Evolutionary conservation across 2,329 filamentous ascomycete species (phyloP).

Genomic region (Phaeosphaeriaceae sp.): DNA sequence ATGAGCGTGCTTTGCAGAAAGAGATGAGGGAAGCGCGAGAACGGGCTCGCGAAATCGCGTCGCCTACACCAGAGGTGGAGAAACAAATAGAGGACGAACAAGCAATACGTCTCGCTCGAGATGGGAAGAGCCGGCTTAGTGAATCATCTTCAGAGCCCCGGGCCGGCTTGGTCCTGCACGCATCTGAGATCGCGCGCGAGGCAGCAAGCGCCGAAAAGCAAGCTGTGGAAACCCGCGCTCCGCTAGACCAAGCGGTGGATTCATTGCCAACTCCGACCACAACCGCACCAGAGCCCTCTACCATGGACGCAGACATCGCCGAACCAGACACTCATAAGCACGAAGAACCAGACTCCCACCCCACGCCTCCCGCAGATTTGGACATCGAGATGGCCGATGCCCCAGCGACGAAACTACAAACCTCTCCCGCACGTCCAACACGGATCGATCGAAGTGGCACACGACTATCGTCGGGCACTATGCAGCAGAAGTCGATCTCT

Average conservation of each 20-base stretch:
- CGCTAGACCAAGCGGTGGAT: slow-evolving; percentile 33
- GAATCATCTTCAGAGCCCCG: slow-evolving; percentile 22
- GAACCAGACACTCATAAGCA: slow-evolving; percentile 23
- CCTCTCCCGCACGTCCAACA: slow-evolving; percentile 32
- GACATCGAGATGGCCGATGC: slow-evolving; percentile 45
- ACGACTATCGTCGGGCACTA: slow-evolving; percentile 72
- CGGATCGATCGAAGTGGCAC: slow-evolving; percentile 68
- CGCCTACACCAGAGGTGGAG: slow-evolving; percentile 65
- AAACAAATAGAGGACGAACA: slow-evolving; percentile 63
- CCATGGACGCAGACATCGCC: slow-evolving; percentile 27
- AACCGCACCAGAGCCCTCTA: slow-evolving; percentile 40
- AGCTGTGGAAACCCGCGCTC: slow-evolving; percentile 14
- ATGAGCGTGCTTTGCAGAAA: slow-evolving; percentile 59
- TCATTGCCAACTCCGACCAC: slow-evolving; percentile 47
- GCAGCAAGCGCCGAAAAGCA: slow-evolving; percentile 9
- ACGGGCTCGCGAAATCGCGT: slow-evolving; percentile 51
- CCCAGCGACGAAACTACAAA: slow-evolving; percentile 10
- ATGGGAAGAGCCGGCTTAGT: slow-evolving; percentile 37
- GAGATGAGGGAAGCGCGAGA: slow-evolving; percentile 56
- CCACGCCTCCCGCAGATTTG: slow-evolving; percentile 44
- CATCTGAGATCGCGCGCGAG: slow-evolving; percentile 24
- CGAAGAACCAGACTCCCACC: slow-evolving; percentile 30
- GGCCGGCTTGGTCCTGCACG: slow-evolving; percentile 32
- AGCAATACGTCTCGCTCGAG: slow-evolving; percentile 46
- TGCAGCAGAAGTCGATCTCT: slow-evolving; percentile 74